A percentile compares a stretch with the other conserved stretches of the same genome.
Evolutionary conservation across 495 filamentous ascomycete species (phyloP).

Genomic region (Amphirosellinia nigrospora): DNA sequence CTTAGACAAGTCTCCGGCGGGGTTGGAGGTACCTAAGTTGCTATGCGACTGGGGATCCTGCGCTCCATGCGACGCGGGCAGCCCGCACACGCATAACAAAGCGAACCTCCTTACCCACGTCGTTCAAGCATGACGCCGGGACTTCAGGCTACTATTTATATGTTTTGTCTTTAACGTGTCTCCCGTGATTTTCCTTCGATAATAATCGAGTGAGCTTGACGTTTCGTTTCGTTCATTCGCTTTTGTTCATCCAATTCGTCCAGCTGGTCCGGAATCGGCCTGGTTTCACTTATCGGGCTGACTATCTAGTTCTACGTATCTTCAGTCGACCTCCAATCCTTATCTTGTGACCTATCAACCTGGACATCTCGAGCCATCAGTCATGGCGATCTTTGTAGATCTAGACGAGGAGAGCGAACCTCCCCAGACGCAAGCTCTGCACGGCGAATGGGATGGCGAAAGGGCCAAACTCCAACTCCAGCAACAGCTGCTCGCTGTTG

Average conservation of each 20-base stretch:
- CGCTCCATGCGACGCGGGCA: conserved; percentile 22
- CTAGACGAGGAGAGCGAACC: conserved; percentile 63
- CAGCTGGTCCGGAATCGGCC: conserved; percentile 13
- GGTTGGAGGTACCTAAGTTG: not conserved
- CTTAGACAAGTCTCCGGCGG: conserved; percentile 5
- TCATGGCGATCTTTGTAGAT: conserved; percentile 71
- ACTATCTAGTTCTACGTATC: not conserved
- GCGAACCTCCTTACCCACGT: not conserved
- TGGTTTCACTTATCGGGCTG: conserved; percentile 9
- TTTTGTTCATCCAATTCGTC: conserved; percentile 4
- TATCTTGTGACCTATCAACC: not conserved
- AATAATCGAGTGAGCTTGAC: not conserved
- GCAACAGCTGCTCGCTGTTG: conserved; percentile 30
- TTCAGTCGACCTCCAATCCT: not conserved
- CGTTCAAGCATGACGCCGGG: conserved; percentile 9
- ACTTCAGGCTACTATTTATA: conserved; percentile 21
- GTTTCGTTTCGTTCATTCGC: not conserved
- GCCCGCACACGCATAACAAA: conserved; percentile 19
- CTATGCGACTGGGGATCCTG: conserved; percentile 11
- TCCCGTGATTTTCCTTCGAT: not conserved
- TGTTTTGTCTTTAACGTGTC: not conserved
- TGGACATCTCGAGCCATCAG: not conserved
- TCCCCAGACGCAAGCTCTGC: conserved; percentile 41
- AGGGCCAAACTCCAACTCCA: conserved; percentile 32
- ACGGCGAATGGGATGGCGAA: conserved; percentile 36